Base-by-base conservation (phyloP, 164 flowering plant species). In the Santalum album region DNA sequence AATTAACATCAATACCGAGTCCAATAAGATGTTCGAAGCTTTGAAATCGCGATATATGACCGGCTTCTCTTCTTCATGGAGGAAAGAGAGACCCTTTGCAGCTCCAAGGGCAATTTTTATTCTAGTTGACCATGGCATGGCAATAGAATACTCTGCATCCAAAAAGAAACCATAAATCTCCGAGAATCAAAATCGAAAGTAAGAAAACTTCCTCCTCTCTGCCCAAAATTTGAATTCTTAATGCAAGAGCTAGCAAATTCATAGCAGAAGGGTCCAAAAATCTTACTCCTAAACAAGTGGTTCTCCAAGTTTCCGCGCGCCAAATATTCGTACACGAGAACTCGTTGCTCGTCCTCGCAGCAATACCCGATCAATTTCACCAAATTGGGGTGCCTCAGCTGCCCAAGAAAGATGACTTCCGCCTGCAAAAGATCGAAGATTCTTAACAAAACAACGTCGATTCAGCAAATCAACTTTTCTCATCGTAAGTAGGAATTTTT, bases 311-410 rank as follows among this genome's bases (percentile, higher is more conserved):
- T 85, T 18, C 98, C 98, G 25, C 78, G 53, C 0, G 70, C 75
- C 83, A 90, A 76, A 75, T 74, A 90, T 51, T 90, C 95, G 47
- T 87, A 90, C 0, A 86, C 96, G 27, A 90, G 83, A 39, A 86
- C 73, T 70, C 96, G 65, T 2, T 87, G 87, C 39, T 87, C 83
- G 25, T 86, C 83, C 46, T 90, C 96, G 26, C 75, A 82, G 65
- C 96, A 88, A 35, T 88, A 91, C n/a, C 97, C 97, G 19, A 90
- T 80, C 68, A 90, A 65, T 60, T 83, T 87, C 54, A 87, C 94
- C 7, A 91, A 77, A 76, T 91, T 71, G 14, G 81, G 74, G 51
- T 87, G 95, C 72, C 72, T 80, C 66, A 90, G 59, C 67, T 90
- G 95, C 59, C 96, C 98, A 21, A 90, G 82, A 63, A 78, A 78